Evolutionary conservation across 2,329 filamentous ascomycete genomes (phyloP).

Genomic region (Xylariaceae sp.): DNA sequence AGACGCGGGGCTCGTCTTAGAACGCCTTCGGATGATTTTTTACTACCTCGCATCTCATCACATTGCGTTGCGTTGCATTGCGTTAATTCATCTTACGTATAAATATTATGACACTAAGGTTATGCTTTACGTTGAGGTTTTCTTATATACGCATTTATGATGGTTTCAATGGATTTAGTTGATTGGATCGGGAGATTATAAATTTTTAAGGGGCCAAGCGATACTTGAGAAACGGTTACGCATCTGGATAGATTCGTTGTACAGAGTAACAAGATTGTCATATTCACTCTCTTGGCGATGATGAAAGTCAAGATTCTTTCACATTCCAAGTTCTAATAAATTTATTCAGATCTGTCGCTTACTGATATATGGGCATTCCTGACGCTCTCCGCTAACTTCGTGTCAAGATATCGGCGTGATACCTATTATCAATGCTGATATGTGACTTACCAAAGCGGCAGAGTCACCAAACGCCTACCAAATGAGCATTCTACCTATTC

Average conservation of each 20-base stretch:
- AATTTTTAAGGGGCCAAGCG: neutral
- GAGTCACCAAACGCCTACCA: neutral
- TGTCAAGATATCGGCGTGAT: too few relatives aligned
- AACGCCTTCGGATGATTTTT: neutral
- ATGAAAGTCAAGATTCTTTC: too few relatives aligned
- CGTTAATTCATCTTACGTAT: constrained; percentile 2
- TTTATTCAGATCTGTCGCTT: too few relatives aligned
- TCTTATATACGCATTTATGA: neutral
- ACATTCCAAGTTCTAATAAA: too few relatives aligned
- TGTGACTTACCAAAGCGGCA: neutral
- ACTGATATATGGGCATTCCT: too few relatives aligned
- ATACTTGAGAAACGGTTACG: constrained; percentile 7
- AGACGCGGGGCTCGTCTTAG: neutral
- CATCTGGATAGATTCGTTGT: constrained; percentile 10
- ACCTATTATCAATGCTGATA: neutral
- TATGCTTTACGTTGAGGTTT: neutral
- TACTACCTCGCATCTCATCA: neutral
- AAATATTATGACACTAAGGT: constrained; percentile 4
- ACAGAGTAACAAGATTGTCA: constrained; percentile 23
- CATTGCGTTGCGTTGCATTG: constrained; percentile 11
- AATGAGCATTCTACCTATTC: constrained; percentile 3
- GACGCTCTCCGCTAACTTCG: too few relatives aligned
- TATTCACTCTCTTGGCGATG: constrained; percentile 5
- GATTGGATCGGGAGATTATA: neutral
- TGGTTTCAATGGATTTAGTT: neutral